Evolutionary conservation across 2,329 filamentous ascomycete genomes (phyloP).

Genomic region (Talaromyces sp.): DNA sequence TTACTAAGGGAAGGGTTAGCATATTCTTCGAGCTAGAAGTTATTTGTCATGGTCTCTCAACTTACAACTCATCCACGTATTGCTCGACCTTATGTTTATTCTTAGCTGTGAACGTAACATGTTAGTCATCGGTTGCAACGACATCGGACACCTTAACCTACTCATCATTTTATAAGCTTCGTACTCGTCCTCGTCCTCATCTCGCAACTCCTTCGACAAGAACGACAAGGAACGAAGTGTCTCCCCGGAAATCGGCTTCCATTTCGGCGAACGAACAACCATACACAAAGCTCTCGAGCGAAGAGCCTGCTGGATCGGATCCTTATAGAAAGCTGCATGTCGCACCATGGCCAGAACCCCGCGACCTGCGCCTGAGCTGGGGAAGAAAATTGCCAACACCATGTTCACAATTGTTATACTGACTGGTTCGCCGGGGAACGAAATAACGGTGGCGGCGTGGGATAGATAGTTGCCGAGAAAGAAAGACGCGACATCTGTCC

Average conservation of each 20-base stretch:
- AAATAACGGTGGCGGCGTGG: conserved; percentile 36
- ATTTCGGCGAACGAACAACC: conserved; percentile 29
- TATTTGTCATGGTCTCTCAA: not conserved
- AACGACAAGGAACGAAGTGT: conserved; percentile 22
- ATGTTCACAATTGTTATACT: conserved; percentile 22
- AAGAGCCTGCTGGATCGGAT: conserved; percentile 29
- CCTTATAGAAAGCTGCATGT: conserved; percentile 22
- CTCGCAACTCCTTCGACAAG: conserved; percentile 6
- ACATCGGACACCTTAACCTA: not conserved
- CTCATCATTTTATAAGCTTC: not conserved
- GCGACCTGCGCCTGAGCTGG: conserved; percentile 27
- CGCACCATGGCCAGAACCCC: conserved; percentile 30
- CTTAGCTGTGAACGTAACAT: not conserved
- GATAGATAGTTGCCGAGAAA: conserved; percentile 39
- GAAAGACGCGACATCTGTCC: conserved; percentile 31
- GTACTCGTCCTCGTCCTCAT: conserved; percentile 21
- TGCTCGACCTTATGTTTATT: not conserved
- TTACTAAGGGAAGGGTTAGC: not conserved
- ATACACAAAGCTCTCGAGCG: conserved; percentile 31
- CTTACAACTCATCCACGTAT: not conserved
- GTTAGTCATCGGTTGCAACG: not conserved
- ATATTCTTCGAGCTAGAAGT: no score
- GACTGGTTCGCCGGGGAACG: conserved; percentile 30
- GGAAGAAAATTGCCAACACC: conserved; percentile 29
- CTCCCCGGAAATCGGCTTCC: conserved; percentile 26